Base-by-base conservation (phyloP, 306 rosid genomes). In the Trifolium repens region DNA sequence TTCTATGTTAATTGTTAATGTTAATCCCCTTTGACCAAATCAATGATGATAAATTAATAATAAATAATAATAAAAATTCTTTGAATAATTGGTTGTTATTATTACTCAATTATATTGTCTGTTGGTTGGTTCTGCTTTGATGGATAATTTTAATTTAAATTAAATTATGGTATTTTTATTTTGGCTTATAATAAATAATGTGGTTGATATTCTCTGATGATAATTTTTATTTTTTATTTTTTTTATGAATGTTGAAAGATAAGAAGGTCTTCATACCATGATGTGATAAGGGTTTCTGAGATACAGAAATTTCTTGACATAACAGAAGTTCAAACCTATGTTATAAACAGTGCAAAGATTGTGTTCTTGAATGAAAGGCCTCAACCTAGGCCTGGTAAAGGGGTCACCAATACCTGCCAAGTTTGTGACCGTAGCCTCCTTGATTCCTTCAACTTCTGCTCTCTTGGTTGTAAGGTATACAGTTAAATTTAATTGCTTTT, bases 221-320 rank as follows among this genome's bases (percentile, higher is more conserved):
- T 1, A 8, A 10, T 70, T 69, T 73, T 37, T 37, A 11, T 10
- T 61, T 27, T 9, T 42, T 37, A 8, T 53, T 17, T 9, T 42
- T 37, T 10, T 60, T 50, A 55, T 61, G 12, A 61, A 58, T 72
- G 73, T 82, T 70, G 14, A 37, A 75, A 89, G 93, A 89, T 89
- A 87, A 85, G 93, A 81, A 87, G 93, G 65, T 89, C 93, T 64
- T 89, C 93, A 39, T 89, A 89, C 84, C 93, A 89, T 89, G 93
- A 89, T 83, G 93, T 89, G 85, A 89, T 89, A 83, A 85, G 93
- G 63, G 93, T 89, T 52, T 83, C 87, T 40, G 93, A 89, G 88
- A 89, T 89, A 65, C 93, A 89, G 85, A 89, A 85, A 83, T 85
- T 83, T 74, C 60, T 89, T 89, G 93, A 89, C 84, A 89, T 89